Evolutionary conservation across 176 grass and related monocot genomes (phyloP).

Genomic region (Cenchrus fungigraminus): DNA sequence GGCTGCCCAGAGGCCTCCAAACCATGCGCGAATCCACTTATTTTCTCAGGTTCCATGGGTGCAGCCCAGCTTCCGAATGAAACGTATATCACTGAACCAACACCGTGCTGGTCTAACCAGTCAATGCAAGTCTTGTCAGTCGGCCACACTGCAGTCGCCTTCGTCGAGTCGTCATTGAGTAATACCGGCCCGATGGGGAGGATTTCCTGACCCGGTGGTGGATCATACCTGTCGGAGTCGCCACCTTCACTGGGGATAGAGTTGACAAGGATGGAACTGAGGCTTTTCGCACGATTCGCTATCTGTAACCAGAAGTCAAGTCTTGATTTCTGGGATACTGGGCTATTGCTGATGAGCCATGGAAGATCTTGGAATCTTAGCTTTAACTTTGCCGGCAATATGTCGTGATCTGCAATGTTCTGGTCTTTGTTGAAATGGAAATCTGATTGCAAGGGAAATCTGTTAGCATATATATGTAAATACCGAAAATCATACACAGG

Average conservation of each 20-base stretch:
- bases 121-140: conserved; percentile 61
- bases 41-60: conserved; percentile 47
- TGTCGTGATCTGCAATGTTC: conserved; percentile 27
- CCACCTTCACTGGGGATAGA: conserved; percentile 52
- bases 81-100: conserved; percentile 60
- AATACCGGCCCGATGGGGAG: conserved; percentile 53
- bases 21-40: conserved; percentile 55
- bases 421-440: not conserved
- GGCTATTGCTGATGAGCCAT: conserved; percentile 59
- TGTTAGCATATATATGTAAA: not conserved
- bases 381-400: conserved; percentile 25
- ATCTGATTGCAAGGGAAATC: not conserved
- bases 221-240: not conserved
- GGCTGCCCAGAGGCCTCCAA: conserved; percentile 50
- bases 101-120: conserved; percentile 58
- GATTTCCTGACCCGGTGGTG: not conserved
- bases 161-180: not conserved
- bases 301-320: conserved; percentile 69
- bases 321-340: conserved; percentile 47
- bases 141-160: conserved; percentile 50
- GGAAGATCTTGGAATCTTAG: conserved; percentile 57
- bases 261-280: conserved; percentile 68
- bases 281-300: conserved; percentile 37
- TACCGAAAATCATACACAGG: not conserved
- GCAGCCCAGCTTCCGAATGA: conserved; percentile 85